Conservation (phyloP, 805 yeast genomes). For the Candida germanica region DNA sequence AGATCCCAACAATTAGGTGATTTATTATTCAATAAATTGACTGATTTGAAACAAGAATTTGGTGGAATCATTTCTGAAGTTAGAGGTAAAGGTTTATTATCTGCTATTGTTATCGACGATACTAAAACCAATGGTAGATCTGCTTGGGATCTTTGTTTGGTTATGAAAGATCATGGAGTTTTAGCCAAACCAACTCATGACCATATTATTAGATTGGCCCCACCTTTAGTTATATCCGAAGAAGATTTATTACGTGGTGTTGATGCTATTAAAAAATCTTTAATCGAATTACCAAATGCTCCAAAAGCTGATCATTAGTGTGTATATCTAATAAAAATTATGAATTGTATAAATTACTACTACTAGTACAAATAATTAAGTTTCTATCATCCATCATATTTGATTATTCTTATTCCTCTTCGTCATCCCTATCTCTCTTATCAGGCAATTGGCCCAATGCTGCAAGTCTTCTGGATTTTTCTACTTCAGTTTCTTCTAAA, state of each 20-base stretch:
- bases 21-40: slow-evolving; percentile 58
- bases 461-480: slow-evolving; percentile 58
- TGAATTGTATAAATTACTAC: too few relatives aligned
- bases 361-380: too few relatives aligned
- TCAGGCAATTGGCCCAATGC: slow-evolving; percentile 48
- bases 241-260: slow-evolving; percentile 84
- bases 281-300: slow-evolving; percentile 53
- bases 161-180: slow-evolving; percentile 85
- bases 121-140: slow-evolving; percentile 80
- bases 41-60: slow-evolving; percentile 49
- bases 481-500: slow-evolving; percentile 60
- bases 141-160: slow-evolving; percentile 93
- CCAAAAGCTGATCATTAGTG: slow-evolving; percentile 42
- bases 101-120: slow-evolving; percentile 89
- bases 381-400: too few relatives aligned
- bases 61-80: slow-evolving; percentile 57
- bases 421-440: slow-evolving; percentile 45
- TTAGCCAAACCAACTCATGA: slow-evolving; percentile 97
- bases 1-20: slow-evolving; percentile 73
- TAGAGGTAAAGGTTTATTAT: slow-evolving; percentile 81
- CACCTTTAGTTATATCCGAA: slow-evolving; percentile 87
- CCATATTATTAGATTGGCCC: slow-evolving; percentile 92
- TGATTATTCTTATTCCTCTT: slow-evolving; percentile 42
- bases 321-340: not conserved
- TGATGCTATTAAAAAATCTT: slow-evolving; percentile 60